A percentile compares a stretch with the other conserved stretches of the same genome.
phyloP scores from a whole-genome alignment of 2,329 filamentous ascomycete genomes.

The Aureobasidium leucospermi region DNA sequence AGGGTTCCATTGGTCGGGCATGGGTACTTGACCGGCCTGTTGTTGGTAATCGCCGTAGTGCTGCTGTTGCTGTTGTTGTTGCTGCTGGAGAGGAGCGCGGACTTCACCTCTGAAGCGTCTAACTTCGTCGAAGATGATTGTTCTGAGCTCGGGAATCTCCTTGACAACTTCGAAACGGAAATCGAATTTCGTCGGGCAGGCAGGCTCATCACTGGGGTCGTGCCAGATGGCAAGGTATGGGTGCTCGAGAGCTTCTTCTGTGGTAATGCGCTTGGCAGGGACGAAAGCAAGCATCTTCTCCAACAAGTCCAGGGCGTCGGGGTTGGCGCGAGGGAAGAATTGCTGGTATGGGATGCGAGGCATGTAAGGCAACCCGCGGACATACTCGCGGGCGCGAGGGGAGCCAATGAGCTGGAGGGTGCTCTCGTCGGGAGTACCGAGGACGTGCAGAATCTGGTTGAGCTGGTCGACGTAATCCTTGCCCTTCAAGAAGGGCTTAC shows the following conservation, averaged over 20 bases:
- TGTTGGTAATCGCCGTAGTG: constrained; percentile 34
- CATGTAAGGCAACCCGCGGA: constrained; percentile 80
- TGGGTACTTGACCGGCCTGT: constrained; percentile 46
- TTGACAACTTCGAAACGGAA: constrained; percentile 98
- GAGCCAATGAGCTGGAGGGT: constrained; percentile 91
- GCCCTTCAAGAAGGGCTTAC: constrained; percentile 97
- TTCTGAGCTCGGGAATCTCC: constrained; percentile 88
- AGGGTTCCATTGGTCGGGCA: constrained; percentile 53
- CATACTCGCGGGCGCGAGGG: constrained; percentile 93
- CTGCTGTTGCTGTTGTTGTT: constrained; percentile 36
- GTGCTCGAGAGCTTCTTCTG: constrained; percentile 93
- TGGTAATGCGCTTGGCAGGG: constrained; percentile 83
- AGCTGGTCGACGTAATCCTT: constrained; percentile 98
- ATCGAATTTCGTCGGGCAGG: constrained; percentile 90
- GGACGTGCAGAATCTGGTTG: constrained; percentile 97
- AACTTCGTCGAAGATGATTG: constrained; percentile 96
- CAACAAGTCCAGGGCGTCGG: constrained; percentile 87
- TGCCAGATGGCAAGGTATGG: constrained; percentile 98
- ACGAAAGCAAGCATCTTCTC: constrained; percentile 98
- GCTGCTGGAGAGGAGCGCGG: constrained; percentile 37
- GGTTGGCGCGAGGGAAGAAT: constrained; percentile 91
- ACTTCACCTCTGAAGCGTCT: constrained; percentile 62
- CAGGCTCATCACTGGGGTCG: constrained; percentile 90
- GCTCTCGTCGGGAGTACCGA: constrained; percentile 93
- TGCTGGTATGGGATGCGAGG: constrained; percentile 82